Evolutionary conservation across 2,329 filamentous ascomycete species (phyloP), one percentile per base, ranked within the genome.

Genomic region (Rachicladosporium sp.): DNA sequence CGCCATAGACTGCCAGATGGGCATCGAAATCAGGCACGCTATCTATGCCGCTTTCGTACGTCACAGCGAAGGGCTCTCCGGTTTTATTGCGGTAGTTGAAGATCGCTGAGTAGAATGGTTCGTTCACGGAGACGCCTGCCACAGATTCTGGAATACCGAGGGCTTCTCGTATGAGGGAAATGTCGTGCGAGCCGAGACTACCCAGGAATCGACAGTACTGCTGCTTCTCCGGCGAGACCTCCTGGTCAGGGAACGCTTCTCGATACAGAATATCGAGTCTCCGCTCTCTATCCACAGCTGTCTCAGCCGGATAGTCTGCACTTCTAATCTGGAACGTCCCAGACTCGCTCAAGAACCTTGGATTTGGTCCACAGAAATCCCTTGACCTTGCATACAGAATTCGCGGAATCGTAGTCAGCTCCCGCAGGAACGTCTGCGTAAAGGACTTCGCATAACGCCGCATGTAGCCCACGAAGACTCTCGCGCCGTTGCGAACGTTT

Each of bases 391-490:
- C 75, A 47, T 80, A 78, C 13, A 66, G 56, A 9, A 80, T 71
- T 36, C 67, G 62, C 0, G 63, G 65, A 27, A 78, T 65, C 0
- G 54, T 56, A 0, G 60, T 67, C 1, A 80, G 59, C 45, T 80
- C 75, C 5, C 60, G 53, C 43, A 67, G 60, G 31, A 78, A 65
- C 0, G 70, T 66, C 15, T 71, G 62, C 0, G 63, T 55, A 45
- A 78, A 78, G 1, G 67, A 64, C 0, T 69, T 57, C 0, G 76
- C 74, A 48, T 78, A 77, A n/a, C 76, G 65, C 12, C 76, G 62
- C 64, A 76, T 76, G 40, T 73, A 76, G 2, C 74, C 74, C 0
- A 80, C 71, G 49, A 80, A 73, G 2, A 77, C 64, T 27, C 54
- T 62, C 4, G 58, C 60, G 0, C 63, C 66, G 9, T 53, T 49